phyloP scores from a whole-genome alignment of 257 asterid genomes.

The Nicotiana tabacum region DNA sequence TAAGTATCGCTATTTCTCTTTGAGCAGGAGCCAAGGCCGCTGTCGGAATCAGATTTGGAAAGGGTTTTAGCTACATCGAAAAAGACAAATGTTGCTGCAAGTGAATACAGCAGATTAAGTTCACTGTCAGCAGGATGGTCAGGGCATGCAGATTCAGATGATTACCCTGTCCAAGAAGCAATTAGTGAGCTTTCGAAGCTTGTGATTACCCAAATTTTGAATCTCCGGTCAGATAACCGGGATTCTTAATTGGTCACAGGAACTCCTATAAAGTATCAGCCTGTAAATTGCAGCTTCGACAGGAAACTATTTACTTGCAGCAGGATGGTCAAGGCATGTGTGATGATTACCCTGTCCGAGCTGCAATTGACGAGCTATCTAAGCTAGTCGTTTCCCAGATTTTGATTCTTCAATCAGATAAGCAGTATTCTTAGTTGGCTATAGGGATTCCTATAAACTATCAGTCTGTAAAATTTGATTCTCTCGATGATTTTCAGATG shows the following conservation, averaged over 20 bases:
- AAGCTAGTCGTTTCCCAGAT: not conserved
- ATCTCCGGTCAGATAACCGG: slow-evolving; percentile 38
- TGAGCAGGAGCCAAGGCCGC: slow-evolving; percentile 62
- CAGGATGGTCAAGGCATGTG: slow-evolving; percentile 28
- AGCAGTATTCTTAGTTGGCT: not conserved
- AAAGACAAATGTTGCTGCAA: slow-evolving; percentile 66
- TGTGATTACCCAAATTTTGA: slow-evolving; percentile 50
- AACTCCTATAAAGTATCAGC: not conserved
- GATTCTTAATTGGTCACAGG: slow-evolving; percentile 28
- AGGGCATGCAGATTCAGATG: slow-evolving; percentile 32
- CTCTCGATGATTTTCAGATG: not conserved
- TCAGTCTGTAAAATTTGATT: not conserved
- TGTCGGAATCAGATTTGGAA: slow-evolving; percentile 62
- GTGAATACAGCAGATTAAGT: slow-evolving; percentile 48
- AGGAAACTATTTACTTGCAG: not conserved
- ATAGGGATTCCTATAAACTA: not conserved
- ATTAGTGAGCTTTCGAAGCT: slow-evolving; percentile 49
- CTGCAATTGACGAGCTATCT: not conserved
- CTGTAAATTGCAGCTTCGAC: not conserved
- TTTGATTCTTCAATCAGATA: not conserved
- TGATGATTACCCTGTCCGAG: not conserved
- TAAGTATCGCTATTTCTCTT: not conserved
- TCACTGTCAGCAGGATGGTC: slow-evolving; percentile 36
- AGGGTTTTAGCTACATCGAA: slow-evolving; percentile 47
- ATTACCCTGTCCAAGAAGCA: slow-evolving; percentile 49